Evolutionary conservation across 176 grass and related monocot genomes (phyloP), one percentile per base, ranked within the genome.

Genomic region (Triticum monococcum): DNA sequence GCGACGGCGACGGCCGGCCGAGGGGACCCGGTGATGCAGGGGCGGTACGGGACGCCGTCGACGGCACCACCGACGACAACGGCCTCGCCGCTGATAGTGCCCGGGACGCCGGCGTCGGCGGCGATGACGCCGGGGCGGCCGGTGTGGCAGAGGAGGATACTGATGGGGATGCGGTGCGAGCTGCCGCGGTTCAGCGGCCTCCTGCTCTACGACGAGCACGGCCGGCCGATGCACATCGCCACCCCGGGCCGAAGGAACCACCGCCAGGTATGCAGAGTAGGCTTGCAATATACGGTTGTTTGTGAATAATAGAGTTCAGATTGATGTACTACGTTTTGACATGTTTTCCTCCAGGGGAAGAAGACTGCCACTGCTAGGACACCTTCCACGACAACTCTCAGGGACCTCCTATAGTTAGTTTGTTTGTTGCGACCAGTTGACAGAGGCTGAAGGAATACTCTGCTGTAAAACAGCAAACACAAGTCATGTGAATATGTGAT

Each of bases 101-200:
- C 86, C 2, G n/a, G 20, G 60, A 63, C 60, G 60, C 60, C 60
- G 60, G 60, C 60, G n/a, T 63, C 68, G 64, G 20, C 80, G 5
- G 37, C 64, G 41, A 89, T 84, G 88, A 89, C 88, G 12, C 88
- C 82, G 70, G 60, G 72, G 70, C 72, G 82, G 82, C 82, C 88
- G 38, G 16, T 90, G 38, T 86, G 88, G 88, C 88, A 86, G 72
- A 79, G 88, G 36, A 63, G 88, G 79, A 90, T 90, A 71, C 79
- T 90, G 30, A 90, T 90, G 88, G 88, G 88, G n/a, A 38, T 68
- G 72, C 83, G 88, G 14, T 90, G 88, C 16, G 79, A 90, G 64
- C 64, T 90, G 3, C 88, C 88, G 2, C 63, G 88, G 64, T 90
- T 90, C 83, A 90, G 79, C n/a, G 88, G 88, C 16, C 63, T 90